Base-by-base conservation (phyloP, 2,329 filamentous ascomycete species). In the Fusarium nelsonii region DNA sequence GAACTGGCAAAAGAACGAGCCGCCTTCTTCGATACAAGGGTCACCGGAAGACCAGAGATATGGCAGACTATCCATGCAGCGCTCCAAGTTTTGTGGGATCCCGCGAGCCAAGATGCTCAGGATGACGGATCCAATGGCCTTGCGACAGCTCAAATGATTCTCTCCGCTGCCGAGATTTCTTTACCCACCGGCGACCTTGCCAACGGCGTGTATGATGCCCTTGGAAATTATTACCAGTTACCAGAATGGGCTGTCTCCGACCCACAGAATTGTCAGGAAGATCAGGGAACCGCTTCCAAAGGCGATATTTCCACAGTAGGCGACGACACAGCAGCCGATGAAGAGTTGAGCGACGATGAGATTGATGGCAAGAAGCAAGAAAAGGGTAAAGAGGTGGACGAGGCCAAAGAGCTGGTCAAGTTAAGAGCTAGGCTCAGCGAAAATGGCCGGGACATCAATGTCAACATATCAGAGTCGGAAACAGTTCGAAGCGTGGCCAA, bases 11-110 rank as follows among this genome's bases (percentile, higher is more conserved):
- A 84, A 33, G 92, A 97, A 80, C 87, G 95, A 49, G 82, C 81
- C 49, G 93, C 93, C 65, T 97, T 97, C 83, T 98, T 97, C 79
- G 94, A 97, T 65, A 97, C 94, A 2, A 84, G 93, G 46, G 92
- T 97, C 16, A 92, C 91, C 0, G 93, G 93, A 3, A 85, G 88
- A 6, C 75, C 85, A 6, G 92, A 97, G 78, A 86, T 96, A 28
- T 98, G 95, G 95, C 88, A 88, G 71, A 90, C 92, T 1, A 79
- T 97, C 15, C 85, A 86, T 45, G 82, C 88, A 2, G 91, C 90
- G 0, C 84, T 93, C 18, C 87, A 91, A 64, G 81, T 92, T 8
- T 78, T 97, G 65, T 91, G 91, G 81, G 84, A 84, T 12, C 82
- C 85, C 1, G 84, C 87, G 26, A 65, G 62, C 7, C 73, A 77